A percentile compares a stretch with the other conserved stretches of the same genome.
phyloP scores from a whole-genome alignment of 192 early-diverging fungal genomes.

The Entomortierella beljakovae region DNA sequence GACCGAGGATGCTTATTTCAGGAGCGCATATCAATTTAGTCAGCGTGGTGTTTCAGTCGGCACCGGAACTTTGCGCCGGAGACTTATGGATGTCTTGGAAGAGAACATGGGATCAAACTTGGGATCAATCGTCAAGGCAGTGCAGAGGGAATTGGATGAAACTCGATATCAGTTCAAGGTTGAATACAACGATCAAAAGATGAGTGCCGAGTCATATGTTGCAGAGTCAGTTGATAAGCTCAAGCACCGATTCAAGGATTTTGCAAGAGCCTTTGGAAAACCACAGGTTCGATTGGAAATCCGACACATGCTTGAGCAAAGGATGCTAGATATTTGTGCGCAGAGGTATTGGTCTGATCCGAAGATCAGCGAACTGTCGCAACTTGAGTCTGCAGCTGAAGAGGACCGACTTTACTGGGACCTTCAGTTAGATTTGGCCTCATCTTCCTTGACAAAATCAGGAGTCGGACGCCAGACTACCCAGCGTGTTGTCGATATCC shows the following conservation, averaged over 20 bases:
- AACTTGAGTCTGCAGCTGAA: slow-evolving; percentile 62
- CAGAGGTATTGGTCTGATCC: slow-evolving; percentile 94
- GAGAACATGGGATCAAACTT: slow-evolving; percentile 90
- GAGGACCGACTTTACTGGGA: slow-evolving; percentile 83
- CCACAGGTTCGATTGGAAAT: slow-evolving; percentile 94
- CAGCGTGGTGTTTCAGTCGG: slow-evolving; percentile 84
- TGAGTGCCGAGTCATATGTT: slow-evolving; percentile 96
- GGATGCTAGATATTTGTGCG: slow-evolving; percentile 90
- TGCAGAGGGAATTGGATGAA: slow-evolving; percentile 95
- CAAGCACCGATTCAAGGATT: slow-evolving; percentile 96
- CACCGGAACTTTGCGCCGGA: slow-evolving; percentile 84
- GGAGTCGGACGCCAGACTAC: slow-evolving; percentile 93
- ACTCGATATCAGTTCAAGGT: slow-evolving; percentile 98
- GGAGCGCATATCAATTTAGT: slow-evolving; percentile 65
- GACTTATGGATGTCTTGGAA: slow-evolving; percentile 91
- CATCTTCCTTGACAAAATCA: slow-evolving; percentile 92
- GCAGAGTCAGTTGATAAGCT: slow-evolving; percentile 93
- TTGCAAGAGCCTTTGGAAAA: slow-evolving; percentile 92
- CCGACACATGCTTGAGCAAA: slow-evolving; percentile 90
- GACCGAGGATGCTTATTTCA: slow-evolving; percentile 68
- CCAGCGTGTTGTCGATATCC: slow-evolving; percentile 91
- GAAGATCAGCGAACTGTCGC: slow-evolving; percentile 74
- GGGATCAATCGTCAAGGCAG: slow-evolving; percentile 87
- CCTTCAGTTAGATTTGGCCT: slow-evolving; percentile 83
- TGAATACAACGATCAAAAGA: slow-evolving; percentile 95